phyloP scores from a whole-genome alignment of 208 protist species.

The Leishmania gerbilli region DNA sequence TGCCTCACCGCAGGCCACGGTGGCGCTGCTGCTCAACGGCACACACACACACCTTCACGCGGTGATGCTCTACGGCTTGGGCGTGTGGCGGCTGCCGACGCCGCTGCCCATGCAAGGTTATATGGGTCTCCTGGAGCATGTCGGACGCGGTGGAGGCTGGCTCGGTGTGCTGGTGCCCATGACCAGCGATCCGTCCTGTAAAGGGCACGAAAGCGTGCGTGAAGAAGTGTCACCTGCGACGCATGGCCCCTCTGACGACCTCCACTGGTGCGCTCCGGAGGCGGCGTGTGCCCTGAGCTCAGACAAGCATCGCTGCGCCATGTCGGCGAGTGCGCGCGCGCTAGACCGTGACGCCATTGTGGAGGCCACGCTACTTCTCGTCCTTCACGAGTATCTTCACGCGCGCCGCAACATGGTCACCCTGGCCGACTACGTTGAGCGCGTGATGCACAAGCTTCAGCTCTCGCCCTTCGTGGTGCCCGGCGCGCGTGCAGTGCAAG shows the following conservation, averaged over 20 bases:
- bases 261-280: slow-evolving; percentile 66
- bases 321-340: not conserved
- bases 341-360: slow-evolving; percentile 25
- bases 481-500: not conserved
- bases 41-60: slow-evolving; percentile 54
- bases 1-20: slow-evolving; percentile 43
- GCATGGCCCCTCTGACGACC: slow-evolving; percentile 19
- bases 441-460: slow-evolving; percentile 63
- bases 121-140: slow-evolving; percentile 41
- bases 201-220: not conserved
- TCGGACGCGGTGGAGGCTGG: slow-evolving; percentile 51
- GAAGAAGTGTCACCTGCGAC: not conserved
- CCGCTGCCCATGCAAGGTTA: slow-evolving; percentile 36
- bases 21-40: slow-evolving; percentile 55
- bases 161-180: slow-evolving; percentile 38
- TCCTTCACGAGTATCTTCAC: slow-evolving; percentile 63
- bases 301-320: not conserved
- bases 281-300: slow-evolving; percentile 23
- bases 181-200: not conserved
- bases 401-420: slow-evolving; percentile 54
- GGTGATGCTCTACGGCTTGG: slow-evolving; percentile 64
- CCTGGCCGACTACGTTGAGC: slow-evolving; percentile 65
- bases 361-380: slow-evolving; percentile 53
- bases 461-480: slow-evolving; percentile 13
- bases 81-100: slow-evolving; percentile 52